phyloP scores from a whole-genome alignment of 1,139 yeast species.

The Candida sojae region DNA sequence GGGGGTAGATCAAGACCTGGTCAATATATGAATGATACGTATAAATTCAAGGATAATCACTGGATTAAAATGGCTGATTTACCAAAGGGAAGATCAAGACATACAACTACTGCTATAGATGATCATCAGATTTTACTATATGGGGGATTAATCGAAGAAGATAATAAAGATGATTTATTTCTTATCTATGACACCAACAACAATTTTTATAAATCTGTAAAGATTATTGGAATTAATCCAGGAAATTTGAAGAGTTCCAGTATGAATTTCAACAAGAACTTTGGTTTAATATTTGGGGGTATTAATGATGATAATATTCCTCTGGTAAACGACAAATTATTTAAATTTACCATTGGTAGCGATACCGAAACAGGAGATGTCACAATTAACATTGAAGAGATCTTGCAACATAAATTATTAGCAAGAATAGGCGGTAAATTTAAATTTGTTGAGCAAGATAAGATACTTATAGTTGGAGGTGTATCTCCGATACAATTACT shows the following conservation, averaged over 20 bases:
- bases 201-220: constrained; percentile 16
- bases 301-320: constrained; percentile 35
- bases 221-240: constrained; percentile 18
- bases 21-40: constrained; percentile 34
- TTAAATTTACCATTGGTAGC: constrained; percentile 27
- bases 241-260: constrained; percentile 30
- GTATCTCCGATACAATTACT: constrained; percentile 45
- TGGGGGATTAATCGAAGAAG: constrained; percentile 31
- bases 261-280: constrained; percentile 29
- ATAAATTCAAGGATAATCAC: constrained; percentile 16
- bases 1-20: constrained; percentile 77
- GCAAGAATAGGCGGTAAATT: constrained; percentile 51
- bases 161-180: constrained; percentile 17
- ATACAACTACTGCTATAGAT: constrained; percentile 40
- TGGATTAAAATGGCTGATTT: constrained; percentile 43
- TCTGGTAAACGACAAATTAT: constrained; percentile 32
- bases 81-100: constrained; percentile 55
- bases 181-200: constrained; percentile 20
- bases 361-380: constrained; percentile 3
- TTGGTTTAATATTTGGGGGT: constrained; percentile 61
- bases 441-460: constrained; percentile 21
- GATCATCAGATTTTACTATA: constrained; percentile 44
- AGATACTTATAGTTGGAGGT: constrained; percentile 61
- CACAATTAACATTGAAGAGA: not conserved
- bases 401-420: constrained; percentile 13